Percentiles rank a stretch among this genome's conserved stretches.
Evolutionary conservation across 2,329 filamentous ascomycete species (phyloP).

Genomic region (Penicillium verrucosum): DNA sequence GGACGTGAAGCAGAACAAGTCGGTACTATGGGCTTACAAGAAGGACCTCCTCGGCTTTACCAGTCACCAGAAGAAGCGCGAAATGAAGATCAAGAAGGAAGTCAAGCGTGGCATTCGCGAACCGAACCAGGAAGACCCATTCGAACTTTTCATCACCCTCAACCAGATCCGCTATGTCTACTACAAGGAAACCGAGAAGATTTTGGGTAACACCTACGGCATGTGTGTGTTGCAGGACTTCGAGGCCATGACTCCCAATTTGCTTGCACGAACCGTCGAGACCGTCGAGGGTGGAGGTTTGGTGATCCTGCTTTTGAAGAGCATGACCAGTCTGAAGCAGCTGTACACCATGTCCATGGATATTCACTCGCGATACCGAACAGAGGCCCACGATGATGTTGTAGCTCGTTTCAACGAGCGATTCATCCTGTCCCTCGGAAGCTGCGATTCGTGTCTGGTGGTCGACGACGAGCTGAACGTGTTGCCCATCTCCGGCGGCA

Average conservation of each 20-base stretch:
- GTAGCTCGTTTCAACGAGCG: conserved; percentile 96
- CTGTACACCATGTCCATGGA: conserved; percentile 98
- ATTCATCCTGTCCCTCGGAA: conserved; percentile 91
- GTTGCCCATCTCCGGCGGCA: conserved; percentile 91
- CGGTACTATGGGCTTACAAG: conserved; percentile 97
- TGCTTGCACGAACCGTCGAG: conserved; percentile 90
- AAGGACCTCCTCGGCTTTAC: conserved; percentile 94
- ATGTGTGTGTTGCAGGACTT: conserved; percentile 99
- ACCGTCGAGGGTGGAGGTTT: conserved; percentile 95
- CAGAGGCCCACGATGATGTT: conserved; percentile 92
- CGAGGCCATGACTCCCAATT: conserved; percentile 94
- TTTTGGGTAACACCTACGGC: conserved; percentile 94
- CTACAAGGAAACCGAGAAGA: conserved; percentile 99
- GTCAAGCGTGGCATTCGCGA: conserved; percentile 93
- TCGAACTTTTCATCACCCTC: conserved; percentile 93
- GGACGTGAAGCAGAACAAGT: conserved; percentile 93
- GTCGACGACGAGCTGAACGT: conserved; percentile 98
- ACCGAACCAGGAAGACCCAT: conserved; percentile 87
- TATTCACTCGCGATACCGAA: conserved; percentile 91
- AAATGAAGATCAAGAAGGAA: conserved; percentile 97
- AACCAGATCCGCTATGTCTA: conserved; percentile 98
- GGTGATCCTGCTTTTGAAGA: conserved; percentile 86
- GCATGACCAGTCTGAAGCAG: conserved; percentile 95
- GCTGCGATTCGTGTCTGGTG: conserved; percentile 89
- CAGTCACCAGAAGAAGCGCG: conserved; percentile 95